These are phyloP conservation scores for Calonectria honghensis DNA, from an alignment of 2,329 filamentous ascomycete species.

Conservation along the genomic window DNA sequence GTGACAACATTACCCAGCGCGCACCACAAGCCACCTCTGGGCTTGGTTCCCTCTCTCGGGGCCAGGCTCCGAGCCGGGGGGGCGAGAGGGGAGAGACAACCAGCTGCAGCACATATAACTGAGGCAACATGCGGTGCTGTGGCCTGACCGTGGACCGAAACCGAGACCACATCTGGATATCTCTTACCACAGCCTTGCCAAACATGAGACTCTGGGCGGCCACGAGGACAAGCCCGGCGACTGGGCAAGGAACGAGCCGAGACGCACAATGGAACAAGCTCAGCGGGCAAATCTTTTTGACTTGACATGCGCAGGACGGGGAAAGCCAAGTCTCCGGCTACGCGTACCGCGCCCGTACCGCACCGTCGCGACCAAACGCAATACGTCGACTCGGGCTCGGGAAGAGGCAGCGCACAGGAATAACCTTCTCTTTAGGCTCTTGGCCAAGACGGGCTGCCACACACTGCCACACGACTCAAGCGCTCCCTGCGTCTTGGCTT, in stretches of 20 bases:
- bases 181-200: constrained; percentile 1
- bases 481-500: constrained; percentile 28
- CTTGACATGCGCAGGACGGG: constrained; percentile 11
- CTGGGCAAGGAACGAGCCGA: not conserved
- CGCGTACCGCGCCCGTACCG: constrained; percentile 18
- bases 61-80: constrained; percentile 9
- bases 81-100: not conserved
- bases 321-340: constrained; percentile 26
- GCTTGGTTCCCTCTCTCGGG: constrained; percentile 26
- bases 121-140: constrained; percentile 11
- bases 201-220: constrained; percentile 10
- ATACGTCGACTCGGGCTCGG: not conserved
- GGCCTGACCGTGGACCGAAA: constrained; percentile 21
- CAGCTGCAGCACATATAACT: not conserved
- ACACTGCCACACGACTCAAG: constrained; percentile 50
- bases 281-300: not conserved
- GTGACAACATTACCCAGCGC: constrained; percentile 18
- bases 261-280: not conserved
- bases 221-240: constrained; percentile 4
- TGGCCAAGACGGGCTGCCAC: constrained; percentile 51
- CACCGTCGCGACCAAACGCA: not conserved
- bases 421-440: constrained; percentile 30
- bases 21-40: constrained; percentile 21
- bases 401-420: constrained; percentile 19
- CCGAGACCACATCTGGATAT: not conserved